These are phyloP conservation scores for Brassica rapa DNA, from an alignment of 345 rosid genomes.

Conservation along the genomic window DNA sequence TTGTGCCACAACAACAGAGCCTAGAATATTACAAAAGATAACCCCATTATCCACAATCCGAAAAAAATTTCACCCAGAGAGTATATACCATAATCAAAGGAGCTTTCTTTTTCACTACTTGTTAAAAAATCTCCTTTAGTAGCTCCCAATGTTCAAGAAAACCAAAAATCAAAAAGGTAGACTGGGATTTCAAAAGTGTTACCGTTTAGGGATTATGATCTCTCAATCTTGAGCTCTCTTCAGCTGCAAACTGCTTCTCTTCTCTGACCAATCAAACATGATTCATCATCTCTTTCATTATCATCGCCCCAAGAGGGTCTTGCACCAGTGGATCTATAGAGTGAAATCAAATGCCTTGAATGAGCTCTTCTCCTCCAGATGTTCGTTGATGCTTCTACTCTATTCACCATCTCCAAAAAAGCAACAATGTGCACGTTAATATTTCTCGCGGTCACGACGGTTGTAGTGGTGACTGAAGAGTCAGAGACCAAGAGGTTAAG, in stretches of 20 bases:
- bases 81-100: not conserved
- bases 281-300: conserved; percentile 87
- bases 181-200: no score
- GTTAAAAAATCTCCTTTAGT: no score
- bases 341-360: conserved; percentile 53
- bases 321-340: conserved; percentile 58
- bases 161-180: no score
- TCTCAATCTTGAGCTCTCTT: no score
- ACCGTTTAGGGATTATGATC: no score
- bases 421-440: conserved; percentile 46
- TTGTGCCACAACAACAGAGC: conserved; percentile 35
- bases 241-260: no score
- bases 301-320: conserved; percentile 86
- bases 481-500: no score
- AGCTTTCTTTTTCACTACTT: not conserved
- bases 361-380: conserved; percentile 76
- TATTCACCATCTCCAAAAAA: conserved; percentile 68
- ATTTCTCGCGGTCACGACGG: no score
- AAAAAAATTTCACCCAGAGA: not conserved
- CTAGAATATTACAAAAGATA: conserved; percentile 14
- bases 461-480: no score
- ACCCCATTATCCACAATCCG: not conserved
- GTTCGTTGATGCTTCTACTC: conserved; percentile 78
- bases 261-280: conserved; percentile 29
- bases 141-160: conserved; percentile 44